Conservation (phyloP, 2,329 filamentous ascomycete genomes). For the Tothia fuscella region DNA sequence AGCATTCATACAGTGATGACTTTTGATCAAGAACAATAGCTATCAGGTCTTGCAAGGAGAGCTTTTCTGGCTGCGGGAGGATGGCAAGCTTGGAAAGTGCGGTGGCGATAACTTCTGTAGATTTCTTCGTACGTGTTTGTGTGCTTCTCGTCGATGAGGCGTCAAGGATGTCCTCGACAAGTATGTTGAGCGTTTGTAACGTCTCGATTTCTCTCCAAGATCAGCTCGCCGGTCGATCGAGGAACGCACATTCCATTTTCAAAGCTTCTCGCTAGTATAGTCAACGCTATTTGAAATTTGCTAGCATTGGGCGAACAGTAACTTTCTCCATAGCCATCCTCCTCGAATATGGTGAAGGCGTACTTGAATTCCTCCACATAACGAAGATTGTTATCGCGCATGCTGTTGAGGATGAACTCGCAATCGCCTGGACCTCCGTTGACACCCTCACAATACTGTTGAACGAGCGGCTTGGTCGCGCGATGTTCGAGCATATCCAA, state of each 20-base stretch:
- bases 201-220: conserved; percentile 13
- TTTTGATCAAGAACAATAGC: conserved; percentile 24
- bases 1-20: conserved; percentile 21
- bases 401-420: neutral
- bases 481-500: neutral
- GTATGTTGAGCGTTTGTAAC: conserved; percentile 29
- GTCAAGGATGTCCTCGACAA: conserved; percentile 33
- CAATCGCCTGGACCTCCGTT: neutral
- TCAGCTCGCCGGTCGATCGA: neutral
- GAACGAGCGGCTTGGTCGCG: neutral
- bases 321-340: neutral
- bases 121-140: conserved; percentile 20
- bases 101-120: conserved; percentile 18
- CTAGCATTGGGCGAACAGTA: neutral
- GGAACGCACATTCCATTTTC: neutral
- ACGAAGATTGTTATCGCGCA: neutral
- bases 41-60: conserved; percentile 23
- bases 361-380: neutral
- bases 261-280: neutral
- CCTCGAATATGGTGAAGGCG: neutral
- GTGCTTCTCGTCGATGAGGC: conserved; percentile 22
- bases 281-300: neutral
- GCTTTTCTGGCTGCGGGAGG: conserved; percentile 16
- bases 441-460: neutral
- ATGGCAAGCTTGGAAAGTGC: conserved; percentile 26